Evolutionary conservation across 2,329 filamentous ascomycete genomes (phyloP), one percentile per base, ranked within the genome.

Genomic region (Cordyceps tenuipes): DNA sequence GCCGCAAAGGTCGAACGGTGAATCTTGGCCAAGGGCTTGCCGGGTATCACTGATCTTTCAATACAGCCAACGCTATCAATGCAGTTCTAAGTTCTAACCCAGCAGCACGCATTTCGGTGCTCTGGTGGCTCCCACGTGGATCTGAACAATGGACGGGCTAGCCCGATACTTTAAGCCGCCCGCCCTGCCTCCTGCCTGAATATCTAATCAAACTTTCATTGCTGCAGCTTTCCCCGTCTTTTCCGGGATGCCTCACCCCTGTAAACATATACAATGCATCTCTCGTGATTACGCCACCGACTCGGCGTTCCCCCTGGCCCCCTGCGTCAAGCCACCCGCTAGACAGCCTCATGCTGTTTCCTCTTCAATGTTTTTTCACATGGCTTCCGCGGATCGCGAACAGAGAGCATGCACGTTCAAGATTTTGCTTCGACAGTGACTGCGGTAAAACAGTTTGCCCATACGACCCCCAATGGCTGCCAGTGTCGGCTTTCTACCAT

Each of bases 301-400:
- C 47, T 41, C 46, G 47, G 46, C 47, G 39, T 29, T 15, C 19
- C 54, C 54, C 54, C 55, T 50, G 15, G 34, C 31, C 55, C 55
- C 55, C 55, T 57, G 55, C 55, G 55, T 57, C 55, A 57, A 50
- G 55, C 55, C 55, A 57, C 46, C 12, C 5, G 21, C 55, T 19
- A 10, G 17, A 7, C 12, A 56, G 19, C 51, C 23, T 43, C 46
- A 34, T 43, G 55, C 31, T 12, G 8, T 34, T 34, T 34, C 23
- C 31, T 34, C 31, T 34, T 34, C 31, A 34, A 13, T 55, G 29
- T 36, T 17, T 19, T 41, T 41, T 31, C n/a, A 56, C 36, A 9
- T 36, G 34, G 12, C 17, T 41, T 29, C 29, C 7, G 29, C 29
- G 29, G 4, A 29, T 29, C 29, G 7, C 3, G 29, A 29, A 29